Percentiles rank a stretch among this genome's conserved stretches.
These are phyloP conservation scores for Synura sp. DNA, from an alignment of 352 stramenopile species.

Conservation along the genomic window DNA sequence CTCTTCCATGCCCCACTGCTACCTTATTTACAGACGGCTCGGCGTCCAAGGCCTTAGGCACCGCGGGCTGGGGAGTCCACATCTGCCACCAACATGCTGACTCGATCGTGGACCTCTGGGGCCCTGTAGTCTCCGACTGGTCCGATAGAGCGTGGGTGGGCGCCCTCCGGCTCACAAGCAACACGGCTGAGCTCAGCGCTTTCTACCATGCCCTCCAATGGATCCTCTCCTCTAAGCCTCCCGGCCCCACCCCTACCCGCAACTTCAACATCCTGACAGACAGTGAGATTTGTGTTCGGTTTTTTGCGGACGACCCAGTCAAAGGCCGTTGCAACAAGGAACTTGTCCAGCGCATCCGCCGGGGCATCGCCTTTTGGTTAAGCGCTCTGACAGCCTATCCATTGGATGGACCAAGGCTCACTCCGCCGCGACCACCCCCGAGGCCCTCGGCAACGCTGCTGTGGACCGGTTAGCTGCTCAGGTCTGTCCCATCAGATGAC, in stretches of 20 bases:
- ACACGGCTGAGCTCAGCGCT: conserved; percentile 6
- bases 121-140: conserved; percentile 15
- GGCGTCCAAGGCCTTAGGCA: conserved; percentile 24
- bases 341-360: conserved; percentile 21
- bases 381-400: conserved; percentile 21
- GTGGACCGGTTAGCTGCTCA: conserved; percentile 7
- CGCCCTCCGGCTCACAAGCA: conserved; percentile 13
- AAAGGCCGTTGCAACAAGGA: conserved; percentile 26
- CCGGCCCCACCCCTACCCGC: conserved; percentile 1
- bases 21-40: conserved; percentile 20
- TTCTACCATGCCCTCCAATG: too few relatives aligned
- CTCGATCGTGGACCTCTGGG: conserved; percentile 24
- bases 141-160: conserved; percentile 24
- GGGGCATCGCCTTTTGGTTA: conserved; percentile 17
- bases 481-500: background rate
- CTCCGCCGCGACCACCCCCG: conserved; percentile 5
- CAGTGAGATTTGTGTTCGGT: conserved; percentile 26
- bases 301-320: conserved; percentile 3
- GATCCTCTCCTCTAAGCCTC: conserved; percentile 1
- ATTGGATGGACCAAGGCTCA: conserved; percentile 28
- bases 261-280: too few relatives aligned
- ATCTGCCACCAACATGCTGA: conserved; percentile 23
- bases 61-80: conserved; percentile 14
- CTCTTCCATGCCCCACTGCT: conserved; percentile 13
- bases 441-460: conserved; percentile 22